Base-by-base conservation (phyloP, 768 basidiomycete species). In the Pleurotus pulmonarius region DNA sequence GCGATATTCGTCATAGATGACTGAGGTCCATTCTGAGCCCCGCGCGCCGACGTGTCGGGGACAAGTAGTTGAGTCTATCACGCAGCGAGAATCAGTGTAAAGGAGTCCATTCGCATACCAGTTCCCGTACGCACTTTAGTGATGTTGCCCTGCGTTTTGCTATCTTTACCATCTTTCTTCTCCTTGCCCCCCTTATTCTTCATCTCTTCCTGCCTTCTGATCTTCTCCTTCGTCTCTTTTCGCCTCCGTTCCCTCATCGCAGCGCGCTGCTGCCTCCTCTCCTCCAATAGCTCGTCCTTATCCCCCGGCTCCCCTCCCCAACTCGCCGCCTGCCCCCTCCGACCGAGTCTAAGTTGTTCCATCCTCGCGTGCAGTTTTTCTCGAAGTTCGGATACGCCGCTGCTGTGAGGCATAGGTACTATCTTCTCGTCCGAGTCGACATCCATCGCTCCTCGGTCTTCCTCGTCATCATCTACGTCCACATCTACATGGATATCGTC, bases 211-310 rank as follows among this genome's bases (percentile, higher is more conserved):
- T 89, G 86, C 13, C 75, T 77, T 62, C 76, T 72, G 58, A 86
- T 90, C 72, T 91, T 89, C 71, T 94, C 94, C 66, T 80, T 88
- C 6, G 90, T 91, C 74, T 91, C 89, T 65, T 88, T 90, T 65
- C 94, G 73, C 62, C 96, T 75, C 56, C 85, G 81, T 70, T 98
- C 95, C 18, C 94, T 79, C 78, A 97, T 78, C 34, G 87, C 83
- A 0, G 88, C 94, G 4, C 93, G 76, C 64, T 91, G 86, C 62
- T 72, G 70, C 59, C 94, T 74, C 53, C 90, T 77, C 69, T 93
- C 90, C 64, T 93, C 90, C 51, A 98, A 68, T 46, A 98, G 68
- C 59, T 86, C 92, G 65, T 98, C 94, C 65, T 82, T 85, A 64
- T 87, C 86, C 5, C 77, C 80, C 8, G 83, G 75, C 63, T 82